Evolutionary conservation across 192 early-diverging fungal genomes (phyloP), one percentile per base, ranked within the genome.

Genomic region (Entomortierella chlamydospora): DNA sequence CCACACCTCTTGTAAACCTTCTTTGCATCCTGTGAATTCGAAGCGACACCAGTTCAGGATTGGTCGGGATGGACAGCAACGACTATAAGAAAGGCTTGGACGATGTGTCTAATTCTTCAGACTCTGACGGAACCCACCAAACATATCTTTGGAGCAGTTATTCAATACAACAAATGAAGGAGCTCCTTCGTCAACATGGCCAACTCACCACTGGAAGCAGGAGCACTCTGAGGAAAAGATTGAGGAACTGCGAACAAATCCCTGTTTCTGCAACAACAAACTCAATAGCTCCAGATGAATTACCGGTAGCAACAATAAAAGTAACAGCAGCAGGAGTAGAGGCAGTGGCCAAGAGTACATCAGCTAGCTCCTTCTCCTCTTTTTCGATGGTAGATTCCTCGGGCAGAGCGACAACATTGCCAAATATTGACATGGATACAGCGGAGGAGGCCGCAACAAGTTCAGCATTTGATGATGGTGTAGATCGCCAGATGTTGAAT

Each of bases 71-170:
- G 55, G 55, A 57, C 55, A 22, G 7, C 29, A 33, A 42, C 57
- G 39, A 42, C 18, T 59, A 42, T 59, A 57, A 65, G 5, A 42
- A 67, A 13, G 72, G 60, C 39, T 74, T 64, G 23, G 64, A 74
- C 42, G 17, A 64, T 25, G 71, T 52, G 0, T 73, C 71, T 3
- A 60, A 37, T 26, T 25, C 53, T 57, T 34, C 55, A 4, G 18
- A 34, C n/a, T n/a, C n/a, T 20, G 34, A 37, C 4, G 34, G 10
- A 57, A 67, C 37, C 51, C 56, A n/a, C 45, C 45, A 57, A 34
- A 20, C 43, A 25, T 68, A 68, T 30, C 56, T 26, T 10, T 72
- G 70, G 70, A 72, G 70, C 33, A 72, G 57, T 50, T 64, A 72
- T 43, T 64, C 70, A 41, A 29, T 65, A 41, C 41, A 60, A 47